A percentile compares a stretch with the other conserved stretches of the same genome.
Conservation (phyloP, 2,329 filamentous ascomycete species). For the Penicillium janthinellum region DNA sequence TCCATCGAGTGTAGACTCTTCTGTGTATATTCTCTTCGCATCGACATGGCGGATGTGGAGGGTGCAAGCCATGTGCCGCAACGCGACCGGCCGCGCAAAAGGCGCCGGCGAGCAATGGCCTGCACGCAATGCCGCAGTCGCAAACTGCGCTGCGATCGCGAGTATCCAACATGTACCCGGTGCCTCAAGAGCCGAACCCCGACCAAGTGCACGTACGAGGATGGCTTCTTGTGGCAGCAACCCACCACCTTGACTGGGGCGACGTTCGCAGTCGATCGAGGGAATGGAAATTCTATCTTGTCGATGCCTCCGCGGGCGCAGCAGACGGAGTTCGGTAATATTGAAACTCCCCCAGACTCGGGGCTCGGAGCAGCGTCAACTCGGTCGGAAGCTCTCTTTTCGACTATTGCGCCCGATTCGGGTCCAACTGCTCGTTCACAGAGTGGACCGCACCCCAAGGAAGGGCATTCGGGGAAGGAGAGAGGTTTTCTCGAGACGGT, state of each 20-base stretch:
- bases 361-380: slow-evolving; percentile 30
- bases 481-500: slow-evolving; percentile 39
- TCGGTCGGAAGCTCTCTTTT: slow-evolving; percentile 26
- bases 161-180: slow-evolving; percentile 44
- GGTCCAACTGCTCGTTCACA: slow-evolving; percentile 11
- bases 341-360: slow-evolving; percentile 34
- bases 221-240: slow-evolving; percentile 44
- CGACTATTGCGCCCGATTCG: slow-evolving; percentile 11
- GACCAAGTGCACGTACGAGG: slow-evolving; percentile 43
- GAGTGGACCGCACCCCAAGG: slow-evolving; percentile 5
- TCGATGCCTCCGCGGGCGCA: slow-evolving; percentile 23
- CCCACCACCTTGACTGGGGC: slow-evolving; percentile 37
- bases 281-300: slow-evolving; percentile 22
- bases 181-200: slow-evolving; percentile 42
- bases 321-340: slow-evolving; percentile 23
- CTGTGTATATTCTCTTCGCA: neutral
- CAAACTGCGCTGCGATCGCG: slow-evolving; percentile 48
- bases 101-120: slow-evolving; percentile 44
- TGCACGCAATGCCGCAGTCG: slow-evolving; percentile 46
- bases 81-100: slow-evolving; percentile 38
- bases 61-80: slow-evolving; percentile 8
- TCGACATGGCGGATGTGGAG: slow-evolving; percentile 16
- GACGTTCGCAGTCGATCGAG: slow-evolving; percentile 27
- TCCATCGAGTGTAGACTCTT: neutral
- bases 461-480: slow-evolving; percentile 23